Evolutionary conservation across 129 eudicot species (phyloP).

Genomic region (Chrysanthemum makinoi): DNA sequence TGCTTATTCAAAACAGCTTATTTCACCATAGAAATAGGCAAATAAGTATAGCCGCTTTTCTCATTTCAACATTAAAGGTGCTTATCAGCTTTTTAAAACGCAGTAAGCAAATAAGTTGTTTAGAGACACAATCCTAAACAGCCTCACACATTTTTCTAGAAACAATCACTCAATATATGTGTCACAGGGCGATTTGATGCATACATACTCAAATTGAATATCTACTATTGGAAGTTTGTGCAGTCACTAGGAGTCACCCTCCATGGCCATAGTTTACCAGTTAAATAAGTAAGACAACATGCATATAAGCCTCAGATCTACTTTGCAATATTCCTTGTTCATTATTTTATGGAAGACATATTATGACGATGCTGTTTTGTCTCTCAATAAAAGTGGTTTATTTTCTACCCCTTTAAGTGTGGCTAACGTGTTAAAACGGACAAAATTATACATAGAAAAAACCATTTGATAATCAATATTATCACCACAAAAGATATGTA

Average conservation of each 20-base stretch:
- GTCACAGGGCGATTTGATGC: background rate
- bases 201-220: background rate
- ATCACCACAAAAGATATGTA: slow-evolving; percentile 7
- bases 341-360: background rate
- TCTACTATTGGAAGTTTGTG: slow-evolving; percentile 3
- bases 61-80: too few relatives aligned
- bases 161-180: background rate
- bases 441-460: slow-evolving; percentile 15
- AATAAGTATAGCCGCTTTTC: too few relatives aligned
- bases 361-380: slow-evolving; percentile 2
- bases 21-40: too few relatives aligned
- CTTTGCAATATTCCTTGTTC: slow-evolving; percentile 7
- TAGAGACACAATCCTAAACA: too few relatives aligned
- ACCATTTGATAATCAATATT: slow-evolving; percentile 14
- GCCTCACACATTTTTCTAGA: background rate
- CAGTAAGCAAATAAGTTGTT: too few relatives aligned
- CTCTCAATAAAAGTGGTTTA: background rate
- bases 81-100: too few relatives aligned
- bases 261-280: background rate
- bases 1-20: too few relatives aligned
- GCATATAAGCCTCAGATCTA: slow-evolving; percentile 19
- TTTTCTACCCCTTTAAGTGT: slow-evolving; percentile 1
- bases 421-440: slow-evolving; percentile 7
- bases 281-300: slow-evolving; percentile 7
- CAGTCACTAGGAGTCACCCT: background rate